phyloP scores from a whole-genome alignment of 805 yeast species.

The Suhomyces vadensis region DNA sequence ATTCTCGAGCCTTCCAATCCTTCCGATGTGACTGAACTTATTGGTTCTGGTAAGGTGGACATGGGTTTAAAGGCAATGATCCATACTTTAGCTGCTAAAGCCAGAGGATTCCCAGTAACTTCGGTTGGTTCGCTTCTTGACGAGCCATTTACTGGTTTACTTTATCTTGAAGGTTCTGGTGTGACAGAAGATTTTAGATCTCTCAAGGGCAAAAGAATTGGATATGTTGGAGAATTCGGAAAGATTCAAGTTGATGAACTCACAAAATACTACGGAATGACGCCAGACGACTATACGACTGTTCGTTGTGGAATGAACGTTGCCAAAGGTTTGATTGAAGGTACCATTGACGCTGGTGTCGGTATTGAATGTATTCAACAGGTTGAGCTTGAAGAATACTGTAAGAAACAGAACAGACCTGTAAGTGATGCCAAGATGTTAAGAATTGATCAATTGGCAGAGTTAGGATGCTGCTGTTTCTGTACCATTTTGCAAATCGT shows the following conservation, averaged over 20 bases:
- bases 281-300: slow-evolving; percentile 55
- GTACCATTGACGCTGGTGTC: slow-evolving; percentile 57
- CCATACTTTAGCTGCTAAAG: slow-evolving; percentile 60
- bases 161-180: slow-evolving; percentile 52
- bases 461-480: slow-evolving; percentile 60
- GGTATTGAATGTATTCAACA: slow-evolving; percentile 62
- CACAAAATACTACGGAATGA: slow-evolving; percentile 56
- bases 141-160: slow-evolving; percentile 58
- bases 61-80: slow-evolving; percentile 64
- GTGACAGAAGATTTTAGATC: slow-evolving; percentile 52
- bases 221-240: slow-evolving; percentile 62
- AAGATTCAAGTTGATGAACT: slow-evolving; percentile 59
- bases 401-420: slow-evolving; percentile 43
- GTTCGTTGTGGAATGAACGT: slow-evolving; percentile 63
- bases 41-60: slow-evolving; percentile 58
- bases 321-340: slow-evolving; percentile 55
- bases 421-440: slow-evolving; percentile 53
- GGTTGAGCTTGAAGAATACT: slow-evolving; percentile 55
- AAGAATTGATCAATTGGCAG: slow-evolving; percentile 56
- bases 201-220: slow-evolving; percentile 53
- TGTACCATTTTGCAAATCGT: slow-evolving; percentile 55
- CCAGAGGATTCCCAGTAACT: slow-evolving; percentile 58
- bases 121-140: slow-evolving; percentile 56
- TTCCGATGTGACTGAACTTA: slow-evolving; percentile 56
- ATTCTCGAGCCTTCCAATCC: slow-evolving; percentile 58